These are phyloP conservation scores for Microascus cirrosus DNA, from an alignment of 2,329 filamentous ascomycete species.

Conservation along the genomic window DNA sequence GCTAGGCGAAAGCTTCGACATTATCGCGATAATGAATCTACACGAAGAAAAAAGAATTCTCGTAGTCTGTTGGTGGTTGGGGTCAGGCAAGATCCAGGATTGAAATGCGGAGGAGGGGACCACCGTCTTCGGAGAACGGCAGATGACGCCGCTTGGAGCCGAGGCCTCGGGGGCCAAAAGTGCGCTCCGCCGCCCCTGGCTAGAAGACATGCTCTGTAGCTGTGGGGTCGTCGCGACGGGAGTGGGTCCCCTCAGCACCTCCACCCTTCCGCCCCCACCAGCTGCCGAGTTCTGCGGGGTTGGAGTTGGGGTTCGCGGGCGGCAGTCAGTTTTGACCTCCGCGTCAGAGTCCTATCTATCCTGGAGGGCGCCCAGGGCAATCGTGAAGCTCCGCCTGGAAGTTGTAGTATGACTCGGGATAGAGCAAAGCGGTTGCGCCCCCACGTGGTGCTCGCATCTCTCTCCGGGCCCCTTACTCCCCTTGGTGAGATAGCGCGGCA, in stretches of 20 bases:
- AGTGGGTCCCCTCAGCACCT: not conserved
- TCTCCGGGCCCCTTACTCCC: too few species aligned
- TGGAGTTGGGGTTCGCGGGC: not conserved
- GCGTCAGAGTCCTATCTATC: not conserved
- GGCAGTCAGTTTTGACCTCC: not conserved
- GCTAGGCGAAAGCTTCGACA: slow-evolving; percentile 62
- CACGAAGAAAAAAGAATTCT: not conserved
- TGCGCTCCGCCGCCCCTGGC: not conserved
- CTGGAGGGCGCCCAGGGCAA: too few species aligned
- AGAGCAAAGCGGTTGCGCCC: too few species aligned
- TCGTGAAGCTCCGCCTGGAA: too few species aligned
- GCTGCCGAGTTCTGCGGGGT: too few species aligned
- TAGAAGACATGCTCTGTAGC: too few species aligned
- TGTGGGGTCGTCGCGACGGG: too few species aligned
- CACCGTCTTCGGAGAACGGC: not conserved
- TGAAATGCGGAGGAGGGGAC: not conserved
- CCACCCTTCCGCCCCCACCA: not conserved
- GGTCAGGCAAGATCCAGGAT: not conserved
- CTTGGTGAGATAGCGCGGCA: too few species aligned
- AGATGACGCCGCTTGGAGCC: not conserved
- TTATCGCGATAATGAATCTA: slow-evolving; percentile 23
- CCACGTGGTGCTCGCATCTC: too few species aligned
- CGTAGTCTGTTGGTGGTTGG: not conserved
- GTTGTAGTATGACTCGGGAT: too few species aligned
- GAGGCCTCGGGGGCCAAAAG: not conserved